Conservation (phyloP, 495 filamentous ascomycete species). For the Zalerion maritima region DNA sequence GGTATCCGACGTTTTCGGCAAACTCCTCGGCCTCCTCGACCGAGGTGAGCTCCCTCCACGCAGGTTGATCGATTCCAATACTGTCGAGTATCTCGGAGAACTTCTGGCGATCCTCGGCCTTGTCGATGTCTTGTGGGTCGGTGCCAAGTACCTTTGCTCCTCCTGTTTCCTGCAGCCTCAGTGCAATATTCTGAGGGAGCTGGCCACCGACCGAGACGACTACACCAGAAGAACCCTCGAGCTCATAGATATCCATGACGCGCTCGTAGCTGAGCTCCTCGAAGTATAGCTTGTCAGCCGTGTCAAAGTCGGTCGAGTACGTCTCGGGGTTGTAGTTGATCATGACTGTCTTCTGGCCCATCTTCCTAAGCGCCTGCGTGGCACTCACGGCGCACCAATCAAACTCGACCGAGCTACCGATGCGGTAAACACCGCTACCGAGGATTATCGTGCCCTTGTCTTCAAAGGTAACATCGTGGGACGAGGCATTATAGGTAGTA, state of each 20-base stretch:
- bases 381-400: constrained; percentile 98
- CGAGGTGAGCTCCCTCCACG: constrained; percentile 94
- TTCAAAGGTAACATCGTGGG: constrained; percentile 89
- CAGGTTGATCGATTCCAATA: constrained; percentile 87
- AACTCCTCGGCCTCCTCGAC: constrained; percentile 76
- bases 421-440: constrained; percentile 90
- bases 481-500: constrained; percentile 94
- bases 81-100: constrained; percentile 95
- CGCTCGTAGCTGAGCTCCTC: constrained; percentile 95
- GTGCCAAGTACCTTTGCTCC: constrained; percentile 83
- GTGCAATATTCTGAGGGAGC: constrained; percentile 91
- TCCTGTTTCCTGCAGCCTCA: constrained; percentile 83
- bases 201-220: constrained; percentile 94
- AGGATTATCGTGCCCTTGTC: constrained; percentile 84
- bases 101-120: constrained; percentile 93
- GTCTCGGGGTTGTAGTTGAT: constrained; percentile 96
- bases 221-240: constrained; percentile 75
- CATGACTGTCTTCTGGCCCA: constrained; percentile 98
- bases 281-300: constrained; percentile 91
- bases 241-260: constrained; percentile 97
- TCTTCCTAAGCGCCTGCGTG: constrained; percentile 65
- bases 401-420: constrained; percentile 95
- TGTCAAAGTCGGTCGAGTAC: constrained; percentile 78
- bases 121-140: constrained; percentile 86
- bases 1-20: constrained; percentile 78